Conservation (phyloP, 2,329 filamentous ascomycete species). For the Cladosporium sp. region DNA sequence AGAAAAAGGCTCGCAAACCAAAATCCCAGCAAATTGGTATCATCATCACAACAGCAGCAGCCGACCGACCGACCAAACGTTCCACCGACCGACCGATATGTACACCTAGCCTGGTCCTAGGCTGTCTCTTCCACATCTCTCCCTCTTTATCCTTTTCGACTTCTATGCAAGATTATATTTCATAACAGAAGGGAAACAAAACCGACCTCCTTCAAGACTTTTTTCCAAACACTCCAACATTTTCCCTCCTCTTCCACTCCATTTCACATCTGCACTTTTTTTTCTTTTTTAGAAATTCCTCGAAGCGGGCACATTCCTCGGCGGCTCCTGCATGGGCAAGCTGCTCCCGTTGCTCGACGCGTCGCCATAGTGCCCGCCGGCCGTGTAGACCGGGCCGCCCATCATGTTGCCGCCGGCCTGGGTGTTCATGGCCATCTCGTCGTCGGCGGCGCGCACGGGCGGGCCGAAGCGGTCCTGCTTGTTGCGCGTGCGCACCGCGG, state of each 20-base stretch:
- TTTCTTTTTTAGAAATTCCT: too few relatives aligned
- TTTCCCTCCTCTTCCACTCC: not conserved
- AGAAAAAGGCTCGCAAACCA: not conserved
- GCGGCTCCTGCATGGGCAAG: slow-evolving; percentile 17
- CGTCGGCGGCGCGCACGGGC: slow-evolving; percentile 32
- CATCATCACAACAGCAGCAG: not conserved
- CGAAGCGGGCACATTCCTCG: slow-evolving; percentile 11
- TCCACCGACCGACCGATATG: not conserved
- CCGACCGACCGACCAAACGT: not conserved
- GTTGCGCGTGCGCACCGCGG: slow-evolving; percentile 60
- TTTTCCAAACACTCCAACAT: not conserved
- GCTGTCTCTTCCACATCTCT: not conserved
- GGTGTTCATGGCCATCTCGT: slow-evolving; percentile 25
- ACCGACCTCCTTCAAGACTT: not conserved
- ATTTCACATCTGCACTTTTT: too few relatives aligned
- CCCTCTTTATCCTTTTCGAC: not conserved
- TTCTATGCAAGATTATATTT: not conserved
- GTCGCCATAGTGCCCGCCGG: slow-evolving; percentile 17
- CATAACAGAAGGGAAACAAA: not conserved
- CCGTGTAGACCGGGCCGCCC: slow-evolving; percentile 28
- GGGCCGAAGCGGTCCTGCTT: slow-evolving; percentile 29
- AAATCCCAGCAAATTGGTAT: not conserved
- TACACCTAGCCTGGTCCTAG: not conserved
- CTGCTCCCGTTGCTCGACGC: slow-evolving; percentile 16
- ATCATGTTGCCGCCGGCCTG: slow-evolving; percentile 23